A percentile compares a stretch with the other conserved stretches of the same genome.
Conservation (phyloP, 2,329 filamentous ascomycete species). For the Fusarium cyanostomum region DNA sequence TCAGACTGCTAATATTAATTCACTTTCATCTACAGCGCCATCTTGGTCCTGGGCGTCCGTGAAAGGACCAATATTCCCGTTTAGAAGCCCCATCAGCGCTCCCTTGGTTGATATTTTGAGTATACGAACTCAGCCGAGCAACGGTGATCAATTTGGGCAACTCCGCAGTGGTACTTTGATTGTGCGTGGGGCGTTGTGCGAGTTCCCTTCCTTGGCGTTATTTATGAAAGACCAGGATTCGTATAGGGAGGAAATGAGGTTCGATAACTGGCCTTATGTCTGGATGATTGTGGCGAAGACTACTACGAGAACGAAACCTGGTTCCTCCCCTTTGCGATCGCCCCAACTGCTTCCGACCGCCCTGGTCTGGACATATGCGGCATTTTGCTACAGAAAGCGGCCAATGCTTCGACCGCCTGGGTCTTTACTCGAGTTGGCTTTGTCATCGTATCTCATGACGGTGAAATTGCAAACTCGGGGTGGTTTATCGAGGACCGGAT, state of each 20-base stretch:
- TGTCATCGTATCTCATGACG: background rate
- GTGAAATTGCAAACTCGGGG: background rate
- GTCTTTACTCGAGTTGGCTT: background rate
- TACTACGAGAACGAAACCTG: background rate
- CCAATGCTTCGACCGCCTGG: no score
- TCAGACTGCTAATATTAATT: no score
- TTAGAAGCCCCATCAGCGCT: background rate
- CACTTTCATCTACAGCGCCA: background rate
- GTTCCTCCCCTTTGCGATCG: background rate
- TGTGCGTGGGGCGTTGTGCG: background rate
- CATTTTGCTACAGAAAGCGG: background rate
- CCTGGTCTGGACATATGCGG: background rate
- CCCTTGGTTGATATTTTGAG: background rate
- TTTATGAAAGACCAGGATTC: background rate
- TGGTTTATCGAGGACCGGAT: background rate
- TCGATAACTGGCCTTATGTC: background rate
- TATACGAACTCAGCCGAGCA: background rate
- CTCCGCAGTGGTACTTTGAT: background rate
- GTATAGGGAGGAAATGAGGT: background rate
- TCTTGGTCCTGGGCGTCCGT: background rate
- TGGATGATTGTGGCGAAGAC: background rate
- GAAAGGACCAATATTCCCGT: background rate
- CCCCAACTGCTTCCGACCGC: rapidly evolving
- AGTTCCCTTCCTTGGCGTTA: background rate
- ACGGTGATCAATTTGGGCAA: background rate